These are phyloP conservation scores for Macrocybe gigantea DNA, from an alignment of 768 basidiomycete genomes.

Conservation along the genomic window DNA sequence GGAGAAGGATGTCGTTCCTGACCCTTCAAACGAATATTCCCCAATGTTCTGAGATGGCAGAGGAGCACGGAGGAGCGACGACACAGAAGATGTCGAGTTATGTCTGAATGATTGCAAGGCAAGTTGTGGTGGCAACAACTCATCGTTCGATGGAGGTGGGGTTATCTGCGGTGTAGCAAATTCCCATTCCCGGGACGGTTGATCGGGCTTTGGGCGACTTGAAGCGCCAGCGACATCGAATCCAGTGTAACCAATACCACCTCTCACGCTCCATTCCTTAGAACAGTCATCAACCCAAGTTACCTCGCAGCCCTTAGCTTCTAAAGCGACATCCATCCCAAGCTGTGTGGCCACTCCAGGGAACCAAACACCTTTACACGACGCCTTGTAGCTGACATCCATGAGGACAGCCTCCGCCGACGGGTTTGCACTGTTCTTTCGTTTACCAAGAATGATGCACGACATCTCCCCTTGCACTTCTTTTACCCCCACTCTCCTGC, in stretches of 20 bases:
- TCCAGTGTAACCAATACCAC: constrained; percentile 66
- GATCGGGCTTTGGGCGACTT: constrained; percentile 30
- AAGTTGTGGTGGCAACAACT: not conserved
- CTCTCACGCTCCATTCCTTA: constrained; percentile 54
- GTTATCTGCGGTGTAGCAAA: constrained; percentile 15
- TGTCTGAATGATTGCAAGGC: constrained; percentile 20
- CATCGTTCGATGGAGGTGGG: constrained; percentile 11
- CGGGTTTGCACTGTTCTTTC: constrained; percentile 26
- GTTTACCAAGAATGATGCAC: constrained; percentile 51
- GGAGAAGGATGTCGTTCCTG: constrained; percentile 26
- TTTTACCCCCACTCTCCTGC: constrained; percentile 65
- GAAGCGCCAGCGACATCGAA: constrained; percentile 49
- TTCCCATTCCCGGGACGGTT: constrained; percentile 44
- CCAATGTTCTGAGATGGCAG: constrained; percentile 57
- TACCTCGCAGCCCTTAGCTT: constrained; percentile 63
- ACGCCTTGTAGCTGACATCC: constrained; percentile 64
- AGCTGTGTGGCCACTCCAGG: constrained; percentile 79
- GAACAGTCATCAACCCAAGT: constrained; percentile 53
- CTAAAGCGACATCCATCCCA: constrained; percentile 70
- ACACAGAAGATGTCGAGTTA: constrained; percentile 33
- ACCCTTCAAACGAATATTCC: constrained; percentile 74
- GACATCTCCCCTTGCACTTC: constrained; percentile 65
- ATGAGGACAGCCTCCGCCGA: constrained; percentile 51
- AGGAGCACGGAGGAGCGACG: constrained; percentile 71
- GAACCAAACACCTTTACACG: constrained; percentile 76